Base-by-base conservation (phyloP, 2,329 filamentous ascomycete genomes). In the Aspergillus fumigatiaffinis region DNA sequence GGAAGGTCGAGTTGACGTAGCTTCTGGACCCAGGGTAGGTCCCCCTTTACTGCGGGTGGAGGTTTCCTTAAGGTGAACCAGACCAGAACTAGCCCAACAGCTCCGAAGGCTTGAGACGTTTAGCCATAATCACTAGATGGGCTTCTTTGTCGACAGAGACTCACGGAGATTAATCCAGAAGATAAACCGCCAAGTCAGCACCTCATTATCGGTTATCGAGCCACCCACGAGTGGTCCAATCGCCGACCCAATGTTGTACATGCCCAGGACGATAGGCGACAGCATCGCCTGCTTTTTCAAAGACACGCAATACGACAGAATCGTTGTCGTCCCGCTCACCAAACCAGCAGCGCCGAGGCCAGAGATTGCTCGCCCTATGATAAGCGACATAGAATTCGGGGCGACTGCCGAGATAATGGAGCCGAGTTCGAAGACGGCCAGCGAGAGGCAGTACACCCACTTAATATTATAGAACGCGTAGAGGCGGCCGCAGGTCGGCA, bases 101-200 rank as follows among this genome's bases (percentile, higher is more conserved):
- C 56, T 41, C 57, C 57, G 23, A 59, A 59, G 5, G 57, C 57
- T n/a, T n/a, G n/a, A n/a, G n/a, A n/a, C n/a, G n/a, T n/a, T n/a
- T n/a, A n/a, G n/a, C n/a, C n/a, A n/a, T n/a, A n/a, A n/a, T n/a
- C n/a, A n/a, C n/a, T n/a, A n/a, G n/a, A n/a, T 29, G 35, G 51
- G 29, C 50, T 47, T 51, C 10, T 5, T 51, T 17, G 3, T 25
- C 2, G 26, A 52, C 4, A 25, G 38, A 9, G 12, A 53, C 59
- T 56, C 26, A 61, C 59, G 80, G 1, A 83, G 67, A 61, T 84
- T 83, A 68, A 83, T 81, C 60, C 77, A 80, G 68, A 79, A 79
- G 56, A 66, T 80, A 76, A 77, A 80, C 4, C 79, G 66, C 78
- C 79, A 80, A 20, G 76, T 73, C 9, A 73, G 32, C 32, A 38